Base-by-base conservation (phyloP, 768 basidiomycete species). In the Lactarius deliciosus region DNA sequence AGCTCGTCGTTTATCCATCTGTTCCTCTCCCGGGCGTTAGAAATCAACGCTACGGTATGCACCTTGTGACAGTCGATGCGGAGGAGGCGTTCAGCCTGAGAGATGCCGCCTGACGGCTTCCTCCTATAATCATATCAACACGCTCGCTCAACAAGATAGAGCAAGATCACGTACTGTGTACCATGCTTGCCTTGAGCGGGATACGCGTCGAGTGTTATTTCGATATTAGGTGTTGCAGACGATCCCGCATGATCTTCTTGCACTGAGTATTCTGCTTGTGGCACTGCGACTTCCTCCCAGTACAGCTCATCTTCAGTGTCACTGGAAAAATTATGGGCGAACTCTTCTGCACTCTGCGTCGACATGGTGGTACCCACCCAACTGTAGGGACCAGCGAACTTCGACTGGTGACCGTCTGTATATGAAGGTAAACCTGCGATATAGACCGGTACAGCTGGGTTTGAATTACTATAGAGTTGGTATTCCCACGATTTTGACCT, bases 21-120 rank as follows among this genome's bases (percentile, higher is more conserved):
- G 73, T 99, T 98, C 47, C 97, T 85, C 25, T 85, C 76, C 55
- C 81, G 76, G 5, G 88, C 91, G 73, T 89, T 93, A 16, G 84
- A 83, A 16, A 98, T 82, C 16, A 97, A 81, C n/a, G 84, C 79
- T 13, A 96, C 77, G 10, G 94, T 92, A 72, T 99, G 97, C 16
- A 94, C 80, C 77, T 96, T 96, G 79, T 98, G 96, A 62, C 86
- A 87, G 64, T 90, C 85, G 56, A 96, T 84, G 40, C 95, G 83
- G 10, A 87, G 75, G 50, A 88, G 78, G 15, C 95, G 85, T 73
- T 96, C 91, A 16, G 85, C 85, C 66, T 86, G 81, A 40, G 84
- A 76, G 68, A 85, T 71, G 36, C 75, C 75, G 11, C 76, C 65
- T 50, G 71, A 0, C 70, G 71, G 55, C 76, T 68, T 83, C 82